These are phyloP conservation scores for Phyllosticta capitalensis DNA, from an alignment of 2,329 filamentous ascomycete species.

Conservation along the genomic window DNA sequence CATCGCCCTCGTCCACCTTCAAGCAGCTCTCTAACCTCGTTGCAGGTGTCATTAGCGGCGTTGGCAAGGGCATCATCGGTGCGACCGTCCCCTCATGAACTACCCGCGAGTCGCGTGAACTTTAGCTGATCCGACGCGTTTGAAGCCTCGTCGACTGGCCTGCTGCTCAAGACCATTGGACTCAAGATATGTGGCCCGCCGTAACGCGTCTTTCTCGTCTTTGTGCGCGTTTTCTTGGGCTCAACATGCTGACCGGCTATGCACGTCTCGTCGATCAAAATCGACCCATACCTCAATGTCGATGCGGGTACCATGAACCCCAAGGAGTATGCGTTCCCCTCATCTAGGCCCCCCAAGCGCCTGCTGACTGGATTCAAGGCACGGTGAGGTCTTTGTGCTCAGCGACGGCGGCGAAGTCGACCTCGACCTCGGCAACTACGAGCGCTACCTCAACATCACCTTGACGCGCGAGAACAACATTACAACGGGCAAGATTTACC, in stretches of 20 bases:
- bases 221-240: background rate
- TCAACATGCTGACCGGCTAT: slow-evolving; percentile 13
- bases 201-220: slow-evolving; percentile 8
- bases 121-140: slow-evolving; percentile 22
- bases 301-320: slow-evolving; percentile 66
- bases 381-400: slow-evolving; percentile 84
- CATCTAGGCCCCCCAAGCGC: background rate
- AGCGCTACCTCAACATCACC: slow-evolving; percentile 72
- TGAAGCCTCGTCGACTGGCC: slow-evolving; percentile 58
- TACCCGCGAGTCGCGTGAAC: background rate
- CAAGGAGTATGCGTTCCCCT: slow-evolving; percentile 41
- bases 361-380: slow-evolving; percentile 38
- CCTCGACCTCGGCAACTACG: slow-evolving; percentile 67
- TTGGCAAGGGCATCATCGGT: slow-evolving; percentile 61
- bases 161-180: slow-evolving; percentile 71
- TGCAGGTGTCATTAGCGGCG: slow-evolving; percentile 47
- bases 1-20: slow-evolving; percentile 7
- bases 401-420: slow-evolving; percentile 73
- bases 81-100: slow-evolving; percentile 18
- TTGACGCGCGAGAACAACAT: slow-evolving; percentile 87
- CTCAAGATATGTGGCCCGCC: slow-evolving; percentile 54
- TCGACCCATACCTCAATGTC: slow-evolving; percentile 67
- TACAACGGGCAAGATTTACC: slow-evolving; percentile 94
- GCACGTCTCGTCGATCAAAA: slow-evolving; percentile 58
- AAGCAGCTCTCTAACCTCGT: slow-evolving; percentile 13